These are phyloP conservation scores for Annulohypoxylon moriforme DNA, from an alignment of 495 filamentous ascomycete genomes.

Conservation along the genomic window DNA sequence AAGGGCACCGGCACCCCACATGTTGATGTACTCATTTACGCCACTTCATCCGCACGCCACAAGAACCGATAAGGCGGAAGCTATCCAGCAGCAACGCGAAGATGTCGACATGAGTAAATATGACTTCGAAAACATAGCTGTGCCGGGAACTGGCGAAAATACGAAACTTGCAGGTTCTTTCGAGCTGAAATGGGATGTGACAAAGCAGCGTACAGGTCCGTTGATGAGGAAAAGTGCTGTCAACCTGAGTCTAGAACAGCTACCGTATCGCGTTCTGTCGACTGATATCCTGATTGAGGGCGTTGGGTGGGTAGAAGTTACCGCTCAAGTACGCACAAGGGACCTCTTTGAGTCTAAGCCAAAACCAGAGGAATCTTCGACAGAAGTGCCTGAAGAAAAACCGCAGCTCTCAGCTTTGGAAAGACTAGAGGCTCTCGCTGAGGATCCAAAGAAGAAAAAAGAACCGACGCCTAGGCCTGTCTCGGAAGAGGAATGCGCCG, in stretches of 20 bases:
- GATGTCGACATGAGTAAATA: slow-evolving; percentile 59
- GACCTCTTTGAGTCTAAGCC: slow-evolving; percentile 43
- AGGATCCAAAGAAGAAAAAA: slow-evolving; percentile 31
- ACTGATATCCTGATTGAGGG: slow-evolving; percentile 91
- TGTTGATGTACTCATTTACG: slow-evolving; percentile 83
- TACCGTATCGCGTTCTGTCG: slow-evolving; percentile 83
- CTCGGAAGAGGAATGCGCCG: slow-evolving; percentile 14
- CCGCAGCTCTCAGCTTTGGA: slow-evolving; percentile 34
- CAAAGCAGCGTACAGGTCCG: slow-evolving; percentile 72
- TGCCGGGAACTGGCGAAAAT: slow-evolving; percentile 64
- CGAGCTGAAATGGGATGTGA: slow-evolving; percentile 82
- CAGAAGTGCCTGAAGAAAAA: slow-evolving; percentile 26
- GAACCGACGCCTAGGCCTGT: slow-evolving; percentile 19
- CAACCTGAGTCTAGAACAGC: slow-evolving; percentile 63
- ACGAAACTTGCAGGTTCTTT: slow-evolving; percentile 78
- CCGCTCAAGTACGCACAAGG: slow-evolving; percentile 77
- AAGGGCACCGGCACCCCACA: slow-evolving; percentile 66
- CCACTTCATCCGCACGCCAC: slow-evolving; percentile 79
- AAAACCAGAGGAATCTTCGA: slow-evolving; percentile 16
- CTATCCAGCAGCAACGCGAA: slow-evolving; percentile 67
- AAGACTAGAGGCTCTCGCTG: slow-evolving; percentile 35
- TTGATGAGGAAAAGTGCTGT: slow-evolving; percentile 64
- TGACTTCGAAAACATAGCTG: slow-evolving; percentile 62
- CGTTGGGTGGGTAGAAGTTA: slow-evolving; percentile 92
- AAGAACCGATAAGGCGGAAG: slow-evolving; percentile 79